Base-by-base conservation (phyloP, 2,329 filamentous ascomycete species). In the Trichoderma sp. region DNA sequence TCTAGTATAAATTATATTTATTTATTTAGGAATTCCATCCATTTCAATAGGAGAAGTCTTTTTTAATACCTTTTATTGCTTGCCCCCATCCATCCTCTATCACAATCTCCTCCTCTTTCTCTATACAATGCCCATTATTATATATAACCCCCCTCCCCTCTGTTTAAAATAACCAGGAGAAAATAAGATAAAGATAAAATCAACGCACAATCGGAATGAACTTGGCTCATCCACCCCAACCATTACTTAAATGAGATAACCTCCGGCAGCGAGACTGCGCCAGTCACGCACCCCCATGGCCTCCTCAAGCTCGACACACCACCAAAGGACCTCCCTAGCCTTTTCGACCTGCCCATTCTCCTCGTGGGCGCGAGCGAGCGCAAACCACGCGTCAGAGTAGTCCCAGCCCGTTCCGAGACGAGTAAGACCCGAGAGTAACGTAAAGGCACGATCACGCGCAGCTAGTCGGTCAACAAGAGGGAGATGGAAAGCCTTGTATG, bases 261-360 rank as follows among this genome's bases (percentile, higher is more conserved):
- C 87, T 23, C 90, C 89, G 64, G 86, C 85, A 4, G 88, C 90
- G 32, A 94, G 86, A 75, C 88, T 90, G 34, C 85, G 87, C 96
- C 95, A 98, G 72, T 88, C 87, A 71, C 96, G 89, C 62, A 97
- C 88, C 0, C 92, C 93, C 74, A 89, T 90, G 8, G 89, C 90
- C 79, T 99, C 95, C 79, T 98, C 96, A 34, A 99, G 85, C 81
- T 98, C 94, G 13, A 99, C 93, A 76, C 95, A 97, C 94, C 95
- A 98, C 96, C 96, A 98, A 7, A 98, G 86, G 59, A 95, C 94
- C 76, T 96, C 92, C 83, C 95, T 97, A 15, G 96, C 92, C 84
- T 95, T 97, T 47, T 96, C 93, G 2, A 89, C 82, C 83, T 97
- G 93, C 0, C 92, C 93, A 71, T 93, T 93, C 78, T 94, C 90